A percentile compares a stretch with the other conserved stretches of the same genome.
phyloP scores from a whole-genome alignment of 257 asterid genomes.

The Solanum bulbocastanum region DNA sequence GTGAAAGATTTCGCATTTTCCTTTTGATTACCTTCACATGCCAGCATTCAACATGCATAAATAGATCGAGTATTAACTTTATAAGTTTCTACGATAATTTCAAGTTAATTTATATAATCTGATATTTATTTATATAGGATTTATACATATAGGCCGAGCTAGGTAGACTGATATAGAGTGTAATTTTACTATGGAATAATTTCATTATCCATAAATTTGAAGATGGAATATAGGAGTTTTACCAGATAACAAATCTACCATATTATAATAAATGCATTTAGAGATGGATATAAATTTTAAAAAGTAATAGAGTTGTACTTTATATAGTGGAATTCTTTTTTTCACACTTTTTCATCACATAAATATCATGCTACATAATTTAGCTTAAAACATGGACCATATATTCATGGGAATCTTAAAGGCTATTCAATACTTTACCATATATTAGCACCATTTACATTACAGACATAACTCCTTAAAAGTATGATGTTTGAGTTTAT shows the following conservation, averaged over 20 bases:
- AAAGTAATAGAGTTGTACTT: neutral
- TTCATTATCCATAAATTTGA: neutral
- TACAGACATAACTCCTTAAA: neutral
- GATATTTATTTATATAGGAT: too few species aligned
- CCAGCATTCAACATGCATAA: neutral
- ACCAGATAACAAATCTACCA: neutral
- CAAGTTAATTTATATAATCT: neutral
- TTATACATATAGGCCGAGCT: neutral
- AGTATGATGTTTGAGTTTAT: neutral
- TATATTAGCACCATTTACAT: neutral
- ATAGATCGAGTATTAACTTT: neutral
- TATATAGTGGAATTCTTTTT: neutral
- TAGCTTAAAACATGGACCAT: neutral
- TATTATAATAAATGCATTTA: neutral
- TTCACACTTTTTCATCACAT: neutral
- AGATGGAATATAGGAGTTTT: neutral
- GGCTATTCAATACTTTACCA: neutral
- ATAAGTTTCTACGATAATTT: fast-evolving
- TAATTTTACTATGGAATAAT: neutral
- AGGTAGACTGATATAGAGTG: too few species aligned
- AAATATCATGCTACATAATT: neutral
- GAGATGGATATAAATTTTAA: neutral
- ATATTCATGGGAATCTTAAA: neutral
- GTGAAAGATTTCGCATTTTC: constrained; percentile 5
- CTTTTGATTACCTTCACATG: neutral